Base-by-base conservation (phyloP, 345 rosid genomes). In the Citrus trifoliata region DNA sequence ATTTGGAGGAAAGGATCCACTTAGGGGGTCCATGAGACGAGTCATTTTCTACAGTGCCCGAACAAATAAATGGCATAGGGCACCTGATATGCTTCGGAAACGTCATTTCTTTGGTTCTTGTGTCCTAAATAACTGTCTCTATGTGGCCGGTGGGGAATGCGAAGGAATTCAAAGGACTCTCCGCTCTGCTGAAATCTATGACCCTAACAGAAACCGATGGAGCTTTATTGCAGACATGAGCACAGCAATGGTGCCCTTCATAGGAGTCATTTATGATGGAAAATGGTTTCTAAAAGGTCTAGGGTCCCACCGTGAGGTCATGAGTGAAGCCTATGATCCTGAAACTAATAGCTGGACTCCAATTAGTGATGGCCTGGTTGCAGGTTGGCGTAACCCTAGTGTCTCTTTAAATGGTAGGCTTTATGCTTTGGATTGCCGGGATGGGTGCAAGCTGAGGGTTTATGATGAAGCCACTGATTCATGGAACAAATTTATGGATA, bases 81-180 rank as follows among this genome's bases (percentile, higher is more conserved):
- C 97, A 2, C 98, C 98, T 0, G 98, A 88, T 83, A 95, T 95
- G 99, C 99, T 95, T 73, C 88, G 96, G 73, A 95, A 93, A 85
- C 93, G 99, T 10, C 98, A 95, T 82, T 89, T 91, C 84, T 93
- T 93, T 73, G 99, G 97, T 69, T 95, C 92, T 74, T 95, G 97
- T 75, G 99, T 95, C 28, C 92, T 95, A 48, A 93, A 95, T 83
- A 95, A 95, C 79, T 91, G 97, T 75, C 90, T 95, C 1, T 95
- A 90, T 75, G 99, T 95, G 38, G 99, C 99, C 3, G 99, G 99
- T n/a, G 99, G 99, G 62, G 99, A 95, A 70, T 95, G 98, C 37
- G 98, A 93, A 82, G 99, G 99, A 68, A 87, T 88, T 64, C 99
- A 92, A 58, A 86, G 99, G 87, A 92, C 98, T 22, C 92, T 95